These are phyloP conservation scores for Boletus eberwhitei DNA, from an alignment of 768 basidiomycete genomes.

Conservation along the genomic window DNA sequence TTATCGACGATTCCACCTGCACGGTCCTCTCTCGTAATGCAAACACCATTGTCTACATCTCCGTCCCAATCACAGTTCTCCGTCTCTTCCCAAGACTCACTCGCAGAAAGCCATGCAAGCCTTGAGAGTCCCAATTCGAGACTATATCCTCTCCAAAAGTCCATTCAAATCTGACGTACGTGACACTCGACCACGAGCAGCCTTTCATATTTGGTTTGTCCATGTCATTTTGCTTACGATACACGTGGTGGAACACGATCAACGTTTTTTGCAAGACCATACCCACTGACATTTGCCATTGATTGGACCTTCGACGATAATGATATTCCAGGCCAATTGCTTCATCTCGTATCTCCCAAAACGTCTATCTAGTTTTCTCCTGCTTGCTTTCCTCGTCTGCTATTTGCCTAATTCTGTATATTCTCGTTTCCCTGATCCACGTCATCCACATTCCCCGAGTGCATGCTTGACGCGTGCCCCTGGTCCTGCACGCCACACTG, in stretches of 20 bases:
- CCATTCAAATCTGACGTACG: conserved; percentile 45
- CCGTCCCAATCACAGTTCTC: conserved; percentile 28
- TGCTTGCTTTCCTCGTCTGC: conserved; percentile 20
- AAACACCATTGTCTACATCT: conserved; percentile 23
- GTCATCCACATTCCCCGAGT: conserved; percentile 9
- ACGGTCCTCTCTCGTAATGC: conserved; percentile 15
- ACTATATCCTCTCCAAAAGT: conserved; percentile 52
- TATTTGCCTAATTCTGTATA: conserved; percentile 17
- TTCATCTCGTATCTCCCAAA: conserved; percentile 4
- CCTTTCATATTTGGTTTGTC: conserved; percentile 14
- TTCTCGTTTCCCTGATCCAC: conserved; percentile 11
- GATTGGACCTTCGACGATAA: conserved; percentile 1
- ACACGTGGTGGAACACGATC: conserved; percentile 11
- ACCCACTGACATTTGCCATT: conserved; percentile 6
- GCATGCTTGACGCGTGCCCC: conserved; percentile 22
- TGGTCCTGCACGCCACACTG: conserved; percentile 11
- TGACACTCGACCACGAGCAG: conserved; percentile 45
- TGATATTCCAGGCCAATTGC: conserved; percentile 6
- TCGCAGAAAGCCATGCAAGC: conserved; percentile 43
- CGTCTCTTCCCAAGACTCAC: conserved; percentile 21
- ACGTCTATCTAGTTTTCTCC: conserved; percentile 14
- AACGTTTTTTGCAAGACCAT: conserved; percentile 14
- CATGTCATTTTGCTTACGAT: conserved; percentile 14
- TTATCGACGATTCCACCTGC: conserved; percentile 11
- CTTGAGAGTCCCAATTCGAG: conserved; percentile 68